Evolutionary conservation across 2,329 filamentous ascomycete species (phyloP).

Genomic region (Cladophialophora psammophila): DNA sequence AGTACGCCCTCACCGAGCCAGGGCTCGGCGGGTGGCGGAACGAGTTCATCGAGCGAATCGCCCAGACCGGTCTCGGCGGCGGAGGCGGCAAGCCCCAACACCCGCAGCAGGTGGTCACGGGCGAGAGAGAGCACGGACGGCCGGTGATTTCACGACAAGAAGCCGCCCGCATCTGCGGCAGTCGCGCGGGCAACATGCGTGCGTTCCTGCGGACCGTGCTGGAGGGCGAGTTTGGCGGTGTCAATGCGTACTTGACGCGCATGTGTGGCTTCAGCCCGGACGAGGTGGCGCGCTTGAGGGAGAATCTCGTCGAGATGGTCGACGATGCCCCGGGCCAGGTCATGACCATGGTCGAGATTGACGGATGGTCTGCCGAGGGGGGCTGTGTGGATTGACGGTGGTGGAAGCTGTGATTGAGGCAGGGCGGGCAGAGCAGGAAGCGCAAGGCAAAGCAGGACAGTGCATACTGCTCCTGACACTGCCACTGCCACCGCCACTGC

Average conservation of each 20-base stretch:
- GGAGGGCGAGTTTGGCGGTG: slow-evolving; percentile 39
- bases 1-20: slow-evolving; percentile 72
- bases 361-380: slow-evolving; percentile 38
- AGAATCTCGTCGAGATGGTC: slow-evolving; percentile 32
- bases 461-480: too few species aligned
- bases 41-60: slow-evolving; percentile 39
- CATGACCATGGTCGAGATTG: slow-evolving; percentile 23
- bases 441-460: too few species aligned
- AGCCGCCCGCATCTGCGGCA: slow-evolving; percentile 38
- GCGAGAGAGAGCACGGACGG: slow-evolving; percentile 7
- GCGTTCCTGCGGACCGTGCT: slow-evolving; percentile 38
- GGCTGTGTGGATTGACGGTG: slow-evolving; percentile 32
- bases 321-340: slow-evolving; percentile 29
- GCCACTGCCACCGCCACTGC: too few species aligned
- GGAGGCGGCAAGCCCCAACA: slow-evolving; percentile 19
- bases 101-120: background rate
- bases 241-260: slow-evolving; percentile 35
- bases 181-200: slow-evolving; percentile 39
- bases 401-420: background rate
- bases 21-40: slow-evolving; percentile 57
- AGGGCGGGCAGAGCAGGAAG: background rate
- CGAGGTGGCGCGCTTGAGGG: slow-evolving; percentile 36
- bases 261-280: slow-evolving; percentile 36
- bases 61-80: slow-evolving; percentile 31
- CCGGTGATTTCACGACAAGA: slow-evolving; percentile 35